Conservation (phyloP, 768 basidiomycete species). For the Tephrocybe rancida region DNA sequence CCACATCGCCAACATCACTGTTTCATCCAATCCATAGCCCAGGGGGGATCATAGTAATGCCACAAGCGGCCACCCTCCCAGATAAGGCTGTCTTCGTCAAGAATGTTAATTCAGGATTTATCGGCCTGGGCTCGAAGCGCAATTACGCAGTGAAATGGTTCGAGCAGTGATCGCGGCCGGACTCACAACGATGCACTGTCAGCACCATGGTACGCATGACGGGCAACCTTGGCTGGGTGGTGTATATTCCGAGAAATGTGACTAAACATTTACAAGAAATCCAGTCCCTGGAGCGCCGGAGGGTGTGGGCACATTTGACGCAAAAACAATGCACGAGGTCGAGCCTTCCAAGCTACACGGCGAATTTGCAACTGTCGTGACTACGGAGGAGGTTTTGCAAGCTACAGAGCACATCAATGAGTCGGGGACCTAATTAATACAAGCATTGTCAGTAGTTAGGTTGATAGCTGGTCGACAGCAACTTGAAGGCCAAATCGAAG, state of each 20-base stretch:
- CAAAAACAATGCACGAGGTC: constrained; percentile 24
- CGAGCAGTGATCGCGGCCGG: constrained; percentile 23
- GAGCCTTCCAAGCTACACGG: constrained; percentile 22
- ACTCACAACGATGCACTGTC: constrained; percentile 24
- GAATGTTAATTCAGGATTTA: constrained; percentile 25
- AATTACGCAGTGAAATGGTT: constrained; percentile 16
- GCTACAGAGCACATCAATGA: constrained; percentile 1
- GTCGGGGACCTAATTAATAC: neutral
- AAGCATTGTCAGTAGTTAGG: no score
- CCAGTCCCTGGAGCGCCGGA: constrained; percentile 15
- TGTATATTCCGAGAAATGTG: constrained; percentile 21
- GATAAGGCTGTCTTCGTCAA: constrained; percentile 24
- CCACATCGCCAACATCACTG: constrained; percentile 9
- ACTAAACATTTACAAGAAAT: constrained; percentile 21
- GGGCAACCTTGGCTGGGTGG: constrained; percentile 23
- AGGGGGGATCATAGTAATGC: constrained; percentile 15
- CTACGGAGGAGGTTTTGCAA: constrained; percentile 15
- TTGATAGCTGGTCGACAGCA: no score
- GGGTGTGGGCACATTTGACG: constrained; percentile 17
- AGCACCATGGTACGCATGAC: constrained; percentile 27
- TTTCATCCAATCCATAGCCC: constrained; percentile 15
- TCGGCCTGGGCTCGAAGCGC: constrained; percentile 24
- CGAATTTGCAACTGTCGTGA: constrained; percentile 25
- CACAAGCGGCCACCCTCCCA: constrained; percentile 14
- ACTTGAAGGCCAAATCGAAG: no score